phyloP scores from a whole-genome alignment of 768 basidiomycete species.

The Crucibulum laeve region DNA sequence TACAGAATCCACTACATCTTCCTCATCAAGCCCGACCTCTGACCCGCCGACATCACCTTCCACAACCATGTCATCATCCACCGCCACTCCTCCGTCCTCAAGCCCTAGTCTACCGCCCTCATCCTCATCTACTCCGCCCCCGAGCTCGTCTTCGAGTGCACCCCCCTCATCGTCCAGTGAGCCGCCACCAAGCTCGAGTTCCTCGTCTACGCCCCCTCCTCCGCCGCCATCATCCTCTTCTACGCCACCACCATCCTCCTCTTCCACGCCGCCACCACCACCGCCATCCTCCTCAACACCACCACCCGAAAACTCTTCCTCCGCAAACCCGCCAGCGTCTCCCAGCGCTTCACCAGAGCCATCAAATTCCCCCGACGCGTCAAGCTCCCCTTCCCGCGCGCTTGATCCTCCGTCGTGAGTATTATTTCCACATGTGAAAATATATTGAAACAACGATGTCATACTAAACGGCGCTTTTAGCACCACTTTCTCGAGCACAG shows the following conservation, averaged over 20 bases:
- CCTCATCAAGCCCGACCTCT: constrained; percentile 6
- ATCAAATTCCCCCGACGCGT: too few species aligned
- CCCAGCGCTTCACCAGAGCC: too few species aligned
- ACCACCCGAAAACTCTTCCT: constrained; percentile 8
- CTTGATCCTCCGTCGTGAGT: background rate
- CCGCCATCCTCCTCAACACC: constrained; percentile 6
- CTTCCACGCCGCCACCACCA: constrained; percentile 11
- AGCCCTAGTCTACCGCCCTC: constrained; percentile 13
- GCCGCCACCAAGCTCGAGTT: constrained; percentile 1
- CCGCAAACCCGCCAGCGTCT: background rate
- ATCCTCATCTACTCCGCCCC: constrained; percentile 11
- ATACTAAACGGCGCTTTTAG: constrained; percentile 26
- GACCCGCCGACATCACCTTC: constrained; percentile 3
- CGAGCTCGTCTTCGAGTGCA: constrained; percentile 11
- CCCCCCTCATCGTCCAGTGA: constrained; percentile 8
- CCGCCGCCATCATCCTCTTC: constrained; percentile 12
- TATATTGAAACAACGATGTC: constrained; percentile 11
- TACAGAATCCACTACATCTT: constrained; percentile 2
- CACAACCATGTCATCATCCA: constrained; percentile 10
- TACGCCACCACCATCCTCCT: constrained; percentile 11
- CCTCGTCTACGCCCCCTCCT: constrained; percentile 8
- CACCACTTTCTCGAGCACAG: constrained; percentile 46
- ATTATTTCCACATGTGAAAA: background rate
- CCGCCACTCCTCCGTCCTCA: constrained; percentile 13
- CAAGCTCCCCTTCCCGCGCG: background rate